These are phyloP conservation scores for Besnoitia besnoiti DNA, from an alignment of 169 alveolate species.

Conservation along the genomic window DNA sequence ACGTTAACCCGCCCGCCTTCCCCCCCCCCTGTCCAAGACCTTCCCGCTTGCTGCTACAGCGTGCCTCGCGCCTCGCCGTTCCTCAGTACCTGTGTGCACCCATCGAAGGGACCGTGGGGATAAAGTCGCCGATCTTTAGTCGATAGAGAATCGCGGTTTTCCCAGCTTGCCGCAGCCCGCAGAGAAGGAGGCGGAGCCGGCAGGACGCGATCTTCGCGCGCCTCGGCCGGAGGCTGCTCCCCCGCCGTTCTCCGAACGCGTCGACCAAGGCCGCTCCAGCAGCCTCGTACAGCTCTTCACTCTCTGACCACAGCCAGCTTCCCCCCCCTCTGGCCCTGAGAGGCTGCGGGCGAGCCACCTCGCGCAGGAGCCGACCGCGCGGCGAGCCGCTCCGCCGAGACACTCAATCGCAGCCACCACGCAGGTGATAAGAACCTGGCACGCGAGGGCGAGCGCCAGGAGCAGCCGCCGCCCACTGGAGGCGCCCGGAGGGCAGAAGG, in stretches of 20 bases:
- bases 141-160: conserved; percentile 60
- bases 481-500: neutral
- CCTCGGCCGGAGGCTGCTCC: neutral
- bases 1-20: too few relatives aligned
- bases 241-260: neutral
- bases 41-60: too few relatives aligned
- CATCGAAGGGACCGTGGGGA: conserved; percentile 51
- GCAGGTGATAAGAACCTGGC: neutral
- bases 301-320: neutral
- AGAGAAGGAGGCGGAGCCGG: conserved; percentile 43
- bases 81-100: conserved; percentile 43
- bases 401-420: neutral
- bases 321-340: neutral
- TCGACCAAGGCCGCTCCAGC: neutral
- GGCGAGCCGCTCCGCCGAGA: neutral
- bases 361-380: neutral
- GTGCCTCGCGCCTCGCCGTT: neutral
- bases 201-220: too few relatives aligned
- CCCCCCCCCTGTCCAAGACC: too few relatives aligned
- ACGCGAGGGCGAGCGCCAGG: neutral
- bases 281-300: neutral
- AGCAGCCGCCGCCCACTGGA: neutral
- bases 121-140: conserved; percentile 58
- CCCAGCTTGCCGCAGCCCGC: conserved; percentile 50
- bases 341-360: neutral